These are phyloP conservation scores for Cyclotella sp. DNA, from an alignment of 108 stramenopile genomes.

Conservation along the genomic window DNA sequence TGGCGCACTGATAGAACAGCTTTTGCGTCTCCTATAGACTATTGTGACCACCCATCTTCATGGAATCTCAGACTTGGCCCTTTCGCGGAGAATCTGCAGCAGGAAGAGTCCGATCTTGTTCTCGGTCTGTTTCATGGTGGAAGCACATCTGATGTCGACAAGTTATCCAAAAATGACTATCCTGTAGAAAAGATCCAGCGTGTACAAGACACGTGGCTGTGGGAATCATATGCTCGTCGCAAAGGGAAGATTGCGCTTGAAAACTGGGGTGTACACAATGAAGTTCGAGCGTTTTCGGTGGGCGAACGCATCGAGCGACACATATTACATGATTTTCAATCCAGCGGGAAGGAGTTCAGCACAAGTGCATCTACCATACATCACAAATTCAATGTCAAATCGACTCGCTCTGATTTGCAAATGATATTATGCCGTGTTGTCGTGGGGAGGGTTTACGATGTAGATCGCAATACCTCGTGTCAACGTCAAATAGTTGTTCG, in stretches of 20 bases:
- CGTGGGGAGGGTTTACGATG: constrained; percentile 29
- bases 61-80: constrained; percentile 28
- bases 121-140: constrained; percentile 18
- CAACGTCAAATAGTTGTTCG: too few relatives aligned
- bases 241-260: constrained; percentile 37
- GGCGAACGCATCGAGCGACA: background rate
- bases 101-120: constrained; percentile 28
- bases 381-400: constrained; percentile 1
- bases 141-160: background rate
- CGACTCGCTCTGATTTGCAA: constrained; percentile 2
- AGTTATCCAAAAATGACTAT: constrained; percentile 7
- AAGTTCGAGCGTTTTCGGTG: constrained; percentile 13
- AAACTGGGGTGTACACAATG: constrained; percentile 43
- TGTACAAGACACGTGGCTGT: constrained; percentile 32
- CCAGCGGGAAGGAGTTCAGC: constrained; percentile 14
- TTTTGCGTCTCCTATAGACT: constrained; percentile 24
- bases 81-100: constrained; percentile 16
- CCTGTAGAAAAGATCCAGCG: constrained; percentile 32
- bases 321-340: constrained; percentile 16
- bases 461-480: background rate
- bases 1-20: constrained; percentile 19
- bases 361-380: constrained; percentile 18
- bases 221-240: constrained; percentile 28
- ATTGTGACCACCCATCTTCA: constrained; percentile 19
- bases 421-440: constrained; percentile 42